Percentiles rank a stretch among this genome's conserved stretches.
These are phyloP conservation scores for Blastomyces silverae DNA, from an alignment of 2,329 filamentous ascomycete genomes.

Conservation along the genomic window DNA sequence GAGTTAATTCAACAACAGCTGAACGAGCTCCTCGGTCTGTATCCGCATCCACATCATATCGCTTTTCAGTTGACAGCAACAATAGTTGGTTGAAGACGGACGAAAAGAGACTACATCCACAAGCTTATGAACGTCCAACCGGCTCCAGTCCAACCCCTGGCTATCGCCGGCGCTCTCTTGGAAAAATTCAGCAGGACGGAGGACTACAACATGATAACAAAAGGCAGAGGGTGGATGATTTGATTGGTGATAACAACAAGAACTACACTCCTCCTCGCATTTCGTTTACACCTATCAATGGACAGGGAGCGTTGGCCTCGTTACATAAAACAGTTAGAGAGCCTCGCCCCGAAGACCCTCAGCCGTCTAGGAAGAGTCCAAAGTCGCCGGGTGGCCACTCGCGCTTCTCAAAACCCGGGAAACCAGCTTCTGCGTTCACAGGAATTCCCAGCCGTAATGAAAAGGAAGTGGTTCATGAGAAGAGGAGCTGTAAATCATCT, in stretches of 20 bases:
- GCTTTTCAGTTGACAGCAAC: not conserved
- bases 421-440: constrained; percentile 10
- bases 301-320: not conserved
- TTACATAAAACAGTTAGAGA: not conserved
- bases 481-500: not conserved
- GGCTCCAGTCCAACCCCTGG: constrained; percentile 19
- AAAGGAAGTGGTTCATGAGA: not conserved
- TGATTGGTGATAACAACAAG: not conserved
- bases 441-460: not conserved
- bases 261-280: not conserved
- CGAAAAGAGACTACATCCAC: constrained; percentile 1
- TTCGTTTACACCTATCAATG: constrained; percentile 7
- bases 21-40: not conserved
- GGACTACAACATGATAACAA: not conserved
- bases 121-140: constrained; percentile 6
- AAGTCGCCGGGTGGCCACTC: not conserved
- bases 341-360: not conserved
- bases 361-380: not conserved
- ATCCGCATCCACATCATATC: constrained; percentile 2
- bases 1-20: not conserved
- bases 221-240: constrained; percentile 1
- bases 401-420: constrained; percentile 4
- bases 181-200: not conserved
- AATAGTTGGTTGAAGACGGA: constrained; percentile 18
- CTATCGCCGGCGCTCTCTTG: constrained; percentile 8